Base-by-base conservation (phyloP, 352 stramenopile species). In the Phytophthora aleatoria region DNA sequence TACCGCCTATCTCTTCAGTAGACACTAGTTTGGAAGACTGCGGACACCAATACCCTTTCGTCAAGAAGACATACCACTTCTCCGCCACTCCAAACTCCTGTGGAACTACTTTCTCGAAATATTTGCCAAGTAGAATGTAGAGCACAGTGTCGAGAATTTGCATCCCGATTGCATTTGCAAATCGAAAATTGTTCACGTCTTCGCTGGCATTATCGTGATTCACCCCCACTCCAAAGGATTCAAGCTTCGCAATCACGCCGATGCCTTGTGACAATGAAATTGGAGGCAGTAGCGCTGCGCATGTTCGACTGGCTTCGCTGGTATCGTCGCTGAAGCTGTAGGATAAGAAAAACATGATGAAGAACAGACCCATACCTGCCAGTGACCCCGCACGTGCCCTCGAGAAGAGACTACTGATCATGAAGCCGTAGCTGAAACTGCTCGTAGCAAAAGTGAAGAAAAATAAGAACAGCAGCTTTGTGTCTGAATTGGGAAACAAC, bases 71-170 rank as follows among this genome's bases (percentile, higher is more conserved):
- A 70, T 97, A 97, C 85, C 90, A 98, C 3, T 84, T 89, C 27
- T 94, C 74, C 0, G 72, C 52, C 16, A 95, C 85, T 15, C 96
- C 96, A 52, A 96, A 99, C 50, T 98, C 91, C 41, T 88, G 91
- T 3, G 96, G 96, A n/a, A 97, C 67, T 12, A 98, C 91, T 49
- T 89, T 79, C 52, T 98, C 94, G 3, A 98, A 77, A 74, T 99
- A 99, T 48, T 75, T 74, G 0, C 81, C 94, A 1, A 98, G 16
- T 10, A 92, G 3, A 44, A 85, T 70, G 66, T 97, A 98, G 15
- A 98, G 39, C 16, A 97, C 26, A 5, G 84, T 87, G 61, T 99
- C 94, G 0, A 98, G n/a, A 7, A 96, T 35, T 49, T 98, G 82
- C 77, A 98, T 95, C 44, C 65, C 67, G 28, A 98, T 68, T 15